These are phyloP conservation scores for Umbelopsis sp. DNA, from an alignment of 192 early-diverging fungal species.

Conservation along the genomic window DNA sequence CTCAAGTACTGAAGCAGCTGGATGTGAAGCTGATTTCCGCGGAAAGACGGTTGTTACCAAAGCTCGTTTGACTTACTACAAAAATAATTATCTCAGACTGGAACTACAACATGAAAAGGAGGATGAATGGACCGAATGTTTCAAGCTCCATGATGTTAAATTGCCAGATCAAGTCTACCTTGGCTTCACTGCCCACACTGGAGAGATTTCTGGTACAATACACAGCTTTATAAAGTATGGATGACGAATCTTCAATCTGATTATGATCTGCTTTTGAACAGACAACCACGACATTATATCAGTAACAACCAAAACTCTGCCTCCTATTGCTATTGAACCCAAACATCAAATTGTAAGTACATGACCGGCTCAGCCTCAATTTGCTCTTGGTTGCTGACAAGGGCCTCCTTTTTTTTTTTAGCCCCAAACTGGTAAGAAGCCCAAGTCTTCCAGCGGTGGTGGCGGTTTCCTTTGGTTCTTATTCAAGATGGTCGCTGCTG, in stretches of 20 bases:
- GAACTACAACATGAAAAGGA: slow-evolving; percentile 48
- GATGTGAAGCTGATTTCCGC: slow-evolving; percentile 82
- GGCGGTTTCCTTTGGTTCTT: slow-evolving; percentile 30
- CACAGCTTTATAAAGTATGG: background rate
- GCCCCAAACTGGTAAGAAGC: slow-evolving; percentile 7
- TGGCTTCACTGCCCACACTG: slow-evolving; percentile 92
- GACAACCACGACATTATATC: slow-evolving; percentile 53
- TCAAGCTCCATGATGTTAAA: slow-evolving; percentile 71
- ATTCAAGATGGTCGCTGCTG: slow-evolving; percentile 25
- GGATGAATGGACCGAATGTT: slow-evolving; percentile 83
- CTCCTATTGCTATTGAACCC: slow-evolving; percentile 20
- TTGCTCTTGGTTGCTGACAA: background rate
- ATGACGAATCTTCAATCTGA: background rate
- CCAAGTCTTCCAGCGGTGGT: background rate
- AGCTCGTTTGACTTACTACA: slow-evolving; percentile 76
- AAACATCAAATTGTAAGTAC: background rate
- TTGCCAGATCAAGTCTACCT: slow-evolving; percentile 81
- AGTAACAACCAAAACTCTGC: slow-evolving; percentile 41
- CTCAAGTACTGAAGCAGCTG: slow-evolving; percentile 62
- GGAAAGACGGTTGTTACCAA: slow-evolving; percentile 60
- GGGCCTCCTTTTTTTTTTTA: background rate
- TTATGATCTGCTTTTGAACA: slow-evolving; percentile 20
- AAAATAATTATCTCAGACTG: slow-evolving; percentile 58
- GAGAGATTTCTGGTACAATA: slow-evolving; percentile 77
- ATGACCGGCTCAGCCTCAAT: background rate